Evolutionary conservation across 371 early-diverging fungal genomes (phyloP).

Genomic region (Mortierella sp.): DNA sequence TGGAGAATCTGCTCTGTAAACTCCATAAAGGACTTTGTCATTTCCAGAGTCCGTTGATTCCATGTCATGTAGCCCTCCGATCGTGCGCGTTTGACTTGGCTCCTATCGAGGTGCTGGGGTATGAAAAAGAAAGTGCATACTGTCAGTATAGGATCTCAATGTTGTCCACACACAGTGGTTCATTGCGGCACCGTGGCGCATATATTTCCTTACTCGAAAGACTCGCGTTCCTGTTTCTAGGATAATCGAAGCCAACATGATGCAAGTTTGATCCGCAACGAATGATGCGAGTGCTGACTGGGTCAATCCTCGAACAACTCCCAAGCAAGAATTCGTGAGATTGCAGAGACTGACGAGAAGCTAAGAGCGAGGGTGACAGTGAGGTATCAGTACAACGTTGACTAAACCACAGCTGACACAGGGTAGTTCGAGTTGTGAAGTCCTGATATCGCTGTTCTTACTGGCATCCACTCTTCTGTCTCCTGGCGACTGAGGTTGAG

Average conservation of each 20-base stretch:
- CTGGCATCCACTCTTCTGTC: constrained; percentile 48
- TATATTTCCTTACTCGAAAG: constrained; percentile 15
- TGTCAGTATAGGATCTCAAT: background rate
- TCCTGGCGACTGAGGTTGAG: constrained; percentile 33
- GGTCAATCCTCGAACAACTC: constrained; percentile 14
- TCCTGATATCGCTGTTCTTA: constrained; percentile 4
- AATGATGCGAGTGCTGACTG: constrained; percentile 6
- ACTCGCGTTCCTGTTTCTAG: constrained; percentile 32
- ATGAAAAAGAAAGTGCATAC: background rate
- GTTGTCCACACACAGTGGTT: background rate
- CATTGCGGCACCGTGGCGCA: background rate
- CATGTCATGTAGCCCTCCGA: constrained; percentile 34
- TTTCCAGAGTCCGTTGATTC: constrained; percentile 27
- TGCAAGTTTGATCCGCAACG: constrained; percentile 19
- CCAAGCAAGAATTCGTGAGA: constrained; percentile 37
- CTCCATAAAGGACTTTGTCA: constrained; percentile 32
- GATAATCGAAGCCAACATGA: constrained; percentile 26
- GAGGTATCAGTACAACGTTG: background rate
- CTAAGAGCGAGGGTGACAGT: background rate
- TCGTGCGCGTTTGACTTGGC: constrained; percentile 26
- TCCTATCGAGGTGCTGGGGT: constrained; percentile 34
- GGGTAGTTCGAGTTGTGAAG: background rate
- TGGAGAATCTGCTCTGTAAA: constrained; percentile 27
- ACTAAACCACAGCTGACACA: background rate
- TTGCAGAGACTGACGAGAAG: constrained; percentile 29